phyloP scores from a whole-genome alignment of 768 basidiomycete species.

The Tricholoma terreum region DNA sequence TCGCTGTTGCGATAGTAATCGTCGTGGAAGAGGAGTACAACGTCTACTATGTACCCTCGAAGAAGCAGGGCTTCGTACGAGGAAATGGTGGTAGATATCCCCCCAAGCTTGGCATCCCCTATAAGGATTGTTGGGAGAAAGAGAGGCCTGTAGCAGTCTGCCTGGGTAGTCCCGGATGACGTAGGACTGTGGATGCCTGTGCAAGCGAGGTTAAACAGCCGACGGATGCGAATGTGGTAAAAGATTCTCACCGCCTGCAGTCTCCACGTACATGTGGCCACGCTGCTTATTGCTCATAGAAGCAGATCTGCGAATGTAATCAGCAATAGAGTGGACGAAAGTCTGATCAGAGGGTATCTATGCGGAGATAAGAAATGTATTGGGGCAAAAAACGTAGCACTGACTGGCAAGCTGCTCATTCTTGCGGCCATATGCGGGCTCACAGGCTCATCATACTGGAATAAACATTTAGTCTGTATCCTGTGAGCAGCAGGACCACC shows the following conservation, averaged over 20 bases:
- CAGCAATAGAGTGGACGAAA: constrained; percentile 61
- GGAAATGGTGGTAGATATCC: constrained; percentile 88
- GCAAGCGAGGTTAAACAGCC: background rate
- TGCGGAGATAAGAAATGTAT: background rate
- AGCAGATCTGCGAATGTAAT: constrained; percentile 58
- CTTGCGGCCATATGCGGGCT: constrained; percentile 88
- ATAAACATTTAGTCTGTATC: constrained; percentile 70
- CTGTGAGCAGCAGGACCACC: constrained; percentile 36
- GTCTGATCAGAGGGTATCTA: constrained; percentile 63
- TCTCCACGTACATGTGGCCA: constrained; percentile 82
- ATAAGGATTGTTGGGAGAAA: constrained; percentile 86
- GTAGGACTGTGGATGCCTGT: constrained; percentile 91
- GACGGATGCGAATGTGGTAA: background rate
- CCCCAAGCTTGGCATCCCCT: constrained; percentile 87
- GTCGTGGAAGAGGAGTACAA: constrained; percentile 80
- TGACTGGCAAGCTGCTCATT: constrained; percentile 39
- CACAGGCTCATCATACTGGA: constrained; percentile 82
- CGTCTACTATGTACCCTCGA: constrained; percentile 88
- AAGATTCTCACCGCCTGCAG: constrained; percentile 79
- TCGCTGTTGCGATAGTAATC: constrained; percentile 85
- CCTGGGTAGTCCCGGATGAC: constrained; percentile 77
- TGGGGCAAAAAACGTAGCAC: constrained; percentile 1
- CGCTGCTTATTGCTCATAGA: constrained; percentile 14
- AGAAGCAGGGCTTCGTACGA: constrained; percentile 88
- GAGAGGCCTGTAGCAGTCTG: constrained; percentile 81